Percentiles rank a stretch among this genome's conserved stretches.
These are phyloP conservation scores for Suhomyces emberorum DNA, from an alignment of 805 yeast genomes.

Conservation along the genomic window DNA sequence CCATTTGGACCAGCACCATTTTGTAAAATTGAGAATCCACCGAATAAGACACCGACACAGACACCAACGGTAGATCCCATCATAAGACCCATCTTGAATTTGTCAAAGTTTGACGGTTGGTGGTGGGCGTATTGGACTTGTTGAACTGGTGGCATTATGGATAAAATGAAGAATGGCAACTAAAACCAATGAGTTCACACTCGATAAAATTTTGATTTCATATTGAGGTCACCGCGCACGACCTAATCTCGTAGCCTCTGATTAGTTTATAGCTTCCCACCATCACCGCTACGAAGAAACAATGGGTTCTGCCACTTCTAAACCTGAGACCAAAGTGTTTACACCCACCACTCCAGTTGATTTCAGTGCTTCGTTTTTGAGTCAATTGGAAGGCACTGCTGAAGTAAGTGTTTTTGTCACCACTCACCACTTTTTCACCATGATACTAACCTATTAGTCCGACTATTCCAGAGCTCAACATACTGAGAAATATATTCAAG, in stretches of 20 bases:
- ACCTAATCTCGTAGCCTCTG: slow-evolving; percentile 4
- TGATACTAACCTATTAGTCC: slow-evolving; percentile 29
- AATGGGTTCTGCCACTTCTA: slow-evolving; percentile 63
- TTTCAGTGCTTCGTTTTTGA: slow-evolving; percentile 59
- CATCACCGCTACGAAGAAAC: slow-evolving; percentile 1
- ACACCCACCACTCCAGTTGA: slow-evolving; percentile 67
- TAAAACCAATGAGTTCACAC: not conserved
- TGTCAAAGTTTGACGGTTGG: slow-evolving; percentile 86
- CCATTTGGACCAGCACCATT: slow-evolving; percentile 99
- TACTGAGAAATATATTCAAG: slow-evolving; percentile 63
- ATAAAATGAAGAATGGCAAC: not conserved
- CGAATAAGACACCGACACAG: slow-evolving; percentile 91
- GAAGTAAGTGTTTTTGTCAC: slow-evolving; percentile 38
- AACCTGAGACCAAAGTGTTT: slow-evolving; percentile 63
- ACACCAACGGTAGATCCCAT: slow-evolving; percentile 95
- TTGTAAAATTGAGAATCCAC: slow-evolving; percentile 85
- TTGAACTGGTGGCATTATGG: slow-evolving; percentile 61
- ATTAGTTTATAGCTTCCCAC: not conserved
- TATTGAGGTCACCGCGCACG: slow-evolving; percentile 1
- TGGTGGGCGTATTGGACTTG: slow-evolving; percentile 53
- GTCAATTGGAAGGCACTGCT: slow-evolving; percentile 57
- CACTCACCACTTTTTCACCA: not conserved
- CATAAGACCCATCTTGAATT: slow-evolving; percentile 96
- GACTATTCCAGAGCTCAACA: slow-evolving; percentile 70
- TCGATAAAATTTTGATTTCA: slow-evolving; percentile 2